phyloP scores from a whole-genome alignment of 371 early-diverging fungal genomes.

The Mortierella sp. region DNA sequence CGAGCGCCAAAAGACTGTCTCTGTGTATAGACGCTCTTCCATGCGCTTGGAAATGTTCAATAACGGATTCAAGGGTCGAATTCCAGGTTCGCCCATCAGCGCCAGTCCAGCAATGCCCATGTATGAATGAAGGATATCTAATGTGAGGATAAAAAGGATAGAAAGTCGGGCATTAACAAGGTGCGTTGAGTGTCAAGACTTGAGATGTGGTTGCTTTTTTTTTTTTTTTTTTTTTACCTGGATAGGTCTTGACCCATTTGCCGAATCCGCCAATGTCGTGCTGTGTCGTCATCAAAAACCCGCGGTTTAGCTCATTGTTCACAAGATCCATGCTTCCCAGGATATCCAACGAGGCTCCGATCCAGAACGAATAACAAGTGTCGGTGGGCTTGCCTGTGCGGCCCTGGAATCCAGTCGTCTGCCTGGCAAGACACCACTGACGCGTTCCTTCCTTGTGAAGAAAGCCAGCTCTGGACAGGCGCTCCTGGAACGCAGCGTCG shows the following conservation, averaged over 20 bases:
- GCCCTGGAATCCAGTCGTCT: constrained; percentile 92
- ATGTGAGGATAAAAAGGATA: no score
- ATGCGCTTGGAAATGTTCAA: constrained; percentile 65
- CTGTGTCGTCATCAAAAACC: constrained; percentile 75
- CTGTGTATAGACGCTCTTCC: constrained; percentile 34
- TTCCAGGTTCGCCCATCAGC: constrained; percentile 65
- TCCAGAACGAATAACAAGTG: constrained; percentile 99
- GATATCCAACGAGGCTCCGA: constrained; percentile 85
- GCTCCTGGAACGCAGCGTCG: constrained; percentile 20
- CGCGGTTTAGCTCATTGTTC: constrained; percentile 61
- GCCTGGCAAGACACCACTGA: constrained; percentile 85
- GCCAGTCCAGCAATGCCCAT: constrained; percentile 86
- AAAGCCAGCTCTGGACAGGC: constrained; percentile 59
- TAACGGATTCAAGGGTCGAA: constrained; percentile 61
- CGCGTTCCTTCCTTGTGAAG: constrained; percentile 66
- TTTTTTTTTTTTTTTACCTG: constrained; percentile 70
- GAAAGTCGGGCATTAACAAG: no score
- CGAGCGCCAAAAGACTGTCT: constrained; percentile 52
- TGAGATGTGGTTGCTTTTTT: no score
- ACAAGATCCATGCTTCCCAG: constrained; percentile 74
- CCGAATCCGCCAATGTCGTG: constrained; percentile 79
- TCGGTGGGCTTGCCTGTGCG: constrained; percentile 92
- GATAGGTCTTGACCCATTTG: constrained; percentile 71
- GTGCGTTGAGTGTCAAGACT: no score
- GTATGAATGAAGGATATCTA: constrained; percentile 88